Conservation (phyloP, 2,329 filamentous ascomycete species). For the Colletotrichum paranaense region DNA sequence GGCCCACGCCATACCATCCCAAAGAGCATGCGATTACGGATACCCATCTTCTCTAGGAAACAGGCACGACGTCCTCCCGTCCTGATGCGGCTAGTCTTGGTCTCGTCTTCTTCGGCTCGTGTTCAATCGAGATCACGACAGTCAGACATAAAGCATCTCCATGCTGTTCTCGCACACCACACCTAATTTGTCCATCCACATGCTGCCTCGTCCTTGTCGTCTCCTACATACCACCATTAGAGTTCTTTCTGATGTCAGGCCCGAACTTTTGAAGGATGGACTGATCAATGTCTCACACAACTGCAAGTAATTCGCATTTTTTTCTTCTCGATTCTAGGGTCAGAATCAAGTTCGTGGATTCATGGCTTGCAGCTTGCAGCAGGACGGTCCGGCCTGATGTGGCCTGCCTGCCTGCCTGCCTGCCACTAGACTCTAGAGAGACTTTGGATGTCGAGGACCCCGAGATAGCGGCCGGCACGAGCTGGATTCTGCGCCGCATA, state of each 20-base stretch:
- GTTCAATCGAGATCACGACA: conserved; percentile 33
- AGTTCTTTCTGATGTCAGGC: conserved; percentile 34
- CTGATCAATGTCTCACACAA: conserved; percentile 25
- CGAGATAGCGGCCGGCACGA: conserved; percentile 29
- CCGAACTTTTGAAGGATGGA: conserved; percentile 23
- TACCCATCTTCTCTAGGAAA: conserved; percentile 11
- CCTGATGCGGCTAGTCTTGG: conserved; percentile 21
- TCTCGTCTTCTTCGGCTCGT: conserved; percentile 8
- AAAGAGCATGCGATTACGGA: conserved; percentile 2
- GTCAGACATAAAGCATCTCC: not conserved
- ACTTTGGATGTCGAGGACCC: conserved; percentile 15
- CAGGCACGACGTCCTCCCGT: conserved; percentile 12
- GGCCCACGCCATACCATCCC: not conserved
- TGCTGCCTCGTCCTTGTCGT: conserved; percentile 20
- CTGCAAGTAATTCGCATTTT: conserved; percentile 19
- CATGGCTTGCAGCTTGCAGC: conserved; percentile 34
- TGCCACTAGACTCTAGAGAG: not conserved
- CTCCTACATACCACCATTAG: conserved; percentile 23
- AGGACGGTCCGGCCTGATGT: conserved; percentile 16
- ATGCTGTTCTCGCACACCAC: conserved; percentile 18
- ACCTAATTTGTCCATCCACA: conserved; percentile 19
- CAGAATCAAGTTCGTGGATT: conserved; percentile 17
- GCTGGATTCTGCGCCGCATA: conserved; percentile 18
- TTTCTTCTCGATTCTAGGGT: not conserved
- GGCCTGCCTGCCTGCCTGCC: not conserved